Conservation (phyloP, 768 basidiomycete species). For the Mycena belliarum region DNA sequence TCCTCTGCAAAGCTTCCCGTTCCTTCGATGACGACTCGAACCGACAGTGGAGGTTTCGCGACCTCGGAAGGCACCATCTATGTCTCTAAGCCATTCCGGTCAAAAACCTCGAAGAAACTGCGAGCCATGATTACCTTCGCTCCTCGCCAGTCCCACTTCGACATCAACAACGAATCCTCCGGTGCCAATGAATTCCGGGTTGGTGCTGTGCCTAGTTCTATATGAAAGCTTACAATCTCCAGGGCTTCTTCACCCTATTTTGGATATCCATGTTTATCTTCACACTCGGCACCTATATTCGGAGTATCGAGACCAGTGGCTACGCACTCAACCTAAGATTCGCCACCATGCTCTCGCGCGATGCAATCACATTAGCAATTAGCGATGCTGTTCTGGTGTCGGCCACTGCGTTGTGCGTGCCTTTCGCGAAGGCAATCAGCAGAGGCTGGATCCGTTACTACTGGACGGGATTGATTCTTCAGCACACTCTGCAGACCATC, state of each 20-base stretch:
- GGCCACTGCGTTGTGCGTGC: constrained; percentile 76
- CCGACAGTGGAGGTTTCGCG: constrained; percentile 45
- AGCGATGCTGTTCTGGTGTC: constrained; percentile 82
- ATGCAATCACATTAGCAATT: constrained; percentile 79
- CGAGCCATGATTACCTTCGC: constrained; percentile 85
- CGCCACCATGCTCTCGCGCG: constrained; percentile 83
- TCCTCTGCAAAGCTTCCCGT: constrained; percentile 3
- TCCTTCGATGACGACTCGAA: constrained; percentile 24
- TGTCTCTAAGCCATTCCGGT: constrained; percentile 75
- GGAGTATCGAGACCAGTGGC: constrained; percentile 76
- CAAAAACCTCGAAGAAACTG: constrained; percentile 72
- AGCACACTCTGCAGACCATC: constrained; percentile 76
- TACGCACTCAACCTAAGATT: constrained; percentile 78
- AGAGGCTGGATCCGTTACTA: constrained; percentile 83
- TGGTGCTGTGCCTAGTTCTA: constrained; percentile 22
- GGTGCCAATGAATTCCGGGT: constrained; percentile 86
- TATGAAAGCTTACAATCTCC: constrained; percentile 10
- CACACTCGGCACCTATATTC: constrained; percentile 74
- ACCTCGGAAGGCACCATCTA: constrained; percentile 68
- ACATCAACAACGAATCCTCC: constrained; percentile 73
- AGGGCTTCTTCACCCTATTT: constrained; percentile 96
- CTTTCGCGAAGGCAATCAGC: constrained; percentile 75
- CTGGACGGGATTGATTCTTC: constrained; percentile 72
- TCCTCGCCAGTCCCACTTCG: constrained; percentile 84
- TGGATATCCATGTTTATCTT: constrained; percentile 90